Conservation (phyloP, 2,329 filamentous ascomycete species). For the Esteya vermicola region DNA sequence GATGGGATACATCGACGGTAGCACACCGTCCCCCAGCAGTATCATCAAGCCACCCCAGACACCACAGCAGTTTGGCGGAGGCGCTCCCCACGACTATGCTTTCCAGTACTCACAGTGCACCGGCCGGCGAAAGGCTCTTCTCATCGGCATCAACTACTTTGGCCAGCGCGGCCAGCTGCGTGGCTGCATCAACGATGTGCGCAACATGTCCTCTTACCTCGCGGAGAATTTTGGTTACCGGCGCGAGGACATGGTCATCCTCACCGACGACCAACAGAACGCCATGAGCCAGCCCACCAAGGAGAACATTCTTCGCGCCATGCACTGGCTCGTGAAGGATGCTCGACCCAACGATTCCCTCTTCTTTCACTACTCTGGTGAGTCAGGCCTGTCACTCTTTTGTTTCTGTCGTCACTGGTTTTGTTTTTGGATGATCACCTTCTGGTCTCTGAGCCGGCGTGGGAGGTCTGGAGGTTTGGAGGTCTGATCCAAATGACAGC, state of each 20-base stretch:
- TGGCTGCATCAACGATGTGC: constrained; percentile 94
- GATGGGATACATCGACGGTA: constrained; percentile 38
- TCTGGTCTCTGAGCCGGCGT: too few relatives aligned
- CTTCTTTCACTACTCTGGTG: constrained; percentile 95
- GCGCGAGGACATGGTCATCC: constrained; percentile 89
- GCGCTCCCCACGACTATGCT: constrained; percentile 64
- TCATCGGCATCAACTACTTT: constrained; percentile 97
- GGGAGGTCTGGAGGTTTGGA: too few relatives aligned
- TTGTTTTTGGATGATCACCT: too few relatives aligned
- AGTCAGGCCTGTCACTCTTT: constrained; percentile 15
- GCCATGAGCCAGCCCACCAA: constrained; percentile 96
- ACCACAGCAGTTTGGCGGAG: constrained; percentile 62
- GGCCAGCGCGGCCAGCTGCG: constrained; percentile 70
- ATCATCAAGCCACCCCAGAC: constrained; percentile 43
- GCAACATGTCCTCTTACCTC: constrained; percentile 89
- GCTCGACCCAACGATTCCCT: constrained; percentile 84
- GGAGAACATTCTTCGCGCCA: constrained; percentile 84
- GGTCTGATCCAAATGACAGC: too few relatives aligned
- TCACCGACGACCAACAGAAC: constrained; percentile 94
- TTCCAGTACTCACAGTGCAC: constrained; percentile 91
- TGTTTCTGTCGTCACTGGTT: not conserved
- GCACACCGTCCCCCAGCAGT: constrained; percentile 12
- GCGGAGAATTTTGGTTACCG: constrained; percentile 85
- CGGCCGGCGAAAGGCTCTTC: constrained; percentile 71
- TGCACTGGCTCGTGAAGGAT: constrained; percentile 97